Base-by-base conservation (phyloP, 345 rosid genomes). In the Eutrema japonicum region DNA sequence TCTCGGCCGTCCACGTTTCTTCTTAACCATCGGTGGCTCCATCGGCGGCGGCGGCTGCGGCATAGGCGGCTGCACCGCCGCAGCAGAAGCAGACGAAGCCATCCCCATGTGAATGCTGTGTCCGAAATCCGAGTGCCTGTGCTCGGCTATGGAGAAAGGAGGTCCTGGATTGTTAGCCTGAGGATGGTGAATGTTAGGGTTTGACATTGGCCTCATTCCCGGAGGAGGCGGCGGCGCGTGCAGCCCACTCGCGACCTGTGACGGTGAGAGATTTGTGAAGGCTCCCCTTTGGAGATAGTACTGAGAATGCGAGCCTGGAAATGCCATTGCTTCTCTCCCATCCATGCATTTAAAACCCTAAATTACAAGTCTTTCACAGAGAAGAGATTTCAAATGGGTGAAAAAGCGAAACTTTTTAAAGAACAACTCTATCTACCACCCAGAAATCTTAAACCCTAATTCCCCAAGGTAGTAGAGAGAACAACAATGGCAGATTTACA, bases 1-100 rank as follows among this genome's bases (percentile, higher is more conserved):
- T 68, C 99, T 80, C 41, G 99, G 99, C 78, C 99, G 81, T 55
- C 99, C 99, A 73, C 99, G 82, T 85, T 96, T 96, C 91, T 90
- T 96, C 86, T 90, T 92, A 72, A 80, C 88, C 76, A 77, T 49
- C 13, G 86, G 82, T 29, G 78, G 70, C 78, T 80, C 76, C 9
- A 81, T 82, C n/a, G 36, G 70, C 2, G 73, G 77, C 9, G 71
- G 80, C 7, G 52, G 56, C 26, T 3, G 75, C 0, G n/a, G 61
- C 7, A 42, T 9, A 40, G 72, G 54, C 10, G 47, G 68, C 66
- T 64, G 80, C 33, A 30, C 48, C 49, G 40, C 63, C 16, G 59
- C 30, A 38, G 73, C 30, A 57, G 73, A 50, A 55, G 59, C 59
- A 71, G 80, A 49, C 4, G 93, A 72, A 71, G 88, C 56, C 71